These are phyloP conservation scores for Diophrys appendiculata DNA, from an alignment of 73 alveolate genomes.

Conservation along the genomic window DNA sequence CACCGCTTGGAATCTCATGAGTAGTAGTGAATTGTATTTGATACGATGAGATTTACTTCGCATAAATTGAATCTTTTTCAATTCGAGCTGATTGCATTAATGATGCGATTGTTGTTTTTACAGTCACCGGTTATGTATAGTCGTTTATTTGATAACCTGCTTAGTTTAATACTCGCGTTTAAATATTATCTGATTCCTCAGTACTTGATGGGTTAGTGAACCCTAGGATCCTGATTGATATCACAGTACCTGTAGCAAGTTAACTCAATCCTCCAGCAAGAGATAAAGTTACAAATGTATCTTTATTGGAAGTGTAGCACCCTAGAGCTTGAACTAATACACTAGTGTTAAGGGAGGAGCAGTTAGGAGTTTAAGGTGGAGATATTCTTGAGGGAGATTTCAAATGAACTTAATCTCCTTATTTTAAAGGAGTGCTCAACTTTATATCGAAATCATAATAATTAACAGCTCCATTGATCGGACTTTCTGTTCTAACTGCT, in stretches of 20 bases:
- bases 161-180: neutral
- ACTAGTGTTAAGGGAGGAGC: neutral
- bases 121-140: neutral
- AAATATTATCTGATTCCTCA: neutral
- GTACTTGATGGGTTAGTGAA: constrained; percentile 25
- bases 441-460: constrained; percentile 34
- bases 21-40: constrained; percentile 7
- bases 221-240: constrained; percentile 4
- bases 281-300: neutral
- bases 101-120: constrained; percentile 12
- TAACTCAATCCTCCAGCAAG: neutral
- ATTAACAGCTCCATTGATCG: constrained; percentile 29
- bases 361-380: constrained; percentile 10
- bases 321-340: neutral
- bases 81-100: constrained; percentile 13
- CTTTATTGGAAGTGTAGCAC: constrained; percentile 9
- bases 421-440: constrained; percentile 31
- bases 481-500: constrained; percentile 12
- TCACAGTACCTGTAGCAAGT: neutral
- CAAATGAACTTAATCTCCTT: neutral
- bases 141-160: constrained; percentile 1
- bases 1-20: constrained; percentile 29
- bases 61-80: neutral
- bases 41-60: neutral
- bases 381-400: constrained; percentile 4